Base-by-base conservation (phyloP, 345 rosid genomes). In the Melaleuca alternifolia region DNA sequence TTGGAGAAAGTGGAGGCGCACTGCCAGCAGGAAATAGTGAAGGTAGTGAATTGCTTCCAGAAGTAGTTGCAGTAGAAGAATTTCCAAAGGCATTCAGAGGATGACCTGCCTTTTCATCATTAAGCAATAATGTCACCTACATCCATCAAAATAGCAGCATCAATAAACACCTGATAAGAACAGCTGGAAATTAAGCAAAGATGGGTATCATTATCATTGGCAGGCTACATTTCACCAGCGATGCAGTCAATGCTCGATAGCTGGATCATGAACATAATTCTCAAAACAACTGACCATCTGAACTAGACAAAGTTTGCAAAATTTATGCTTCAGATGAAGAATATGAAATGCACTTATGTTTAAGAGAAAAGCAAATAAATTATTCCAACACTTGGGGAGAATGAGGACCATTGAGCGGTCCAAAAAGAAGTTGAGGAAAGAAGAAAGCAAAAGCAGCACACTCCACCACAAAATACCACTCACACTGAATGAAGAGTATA, bases 1-100 rank as follows among this genome's bases (percentile, higher is more conserved):
- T 93, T 8, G 99, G 99, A 57, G 99, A 97, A 86, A 97, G 98
- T 12, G 99, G 99, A 87, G 99, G 99, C 44, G 98, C 94, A 88
- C 98, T 95, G 84, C 98, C 99, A 82, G 95, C 94, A 84, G 97
- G 98, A 92, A 97, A 97, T 95, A 97, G 93, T 61, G 99, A 97
- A 24, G 99, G 99, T 88, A 97, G 86, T 46, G 97, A 86, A 90
- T 91, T 94, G 91, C 91, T 91, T 5, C 94, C 50, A 59, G 92
- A 89, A 89, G 94, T 83, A 90, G 86, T 92, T 85, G 96, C 87
- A 91, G 90, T 87, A 85, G 96, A 93, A 51, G 94, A 91, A 88
- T 89, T 96, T 41, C 95, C 96, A 83, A 93, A 85, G 48, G 91
- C 94, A 90, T 93, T 96, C 90, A 97, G 90, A 86, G 99, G 95